Conservation (phyloP, 805 yeast species). For the Candida stauntonica region DNA sequence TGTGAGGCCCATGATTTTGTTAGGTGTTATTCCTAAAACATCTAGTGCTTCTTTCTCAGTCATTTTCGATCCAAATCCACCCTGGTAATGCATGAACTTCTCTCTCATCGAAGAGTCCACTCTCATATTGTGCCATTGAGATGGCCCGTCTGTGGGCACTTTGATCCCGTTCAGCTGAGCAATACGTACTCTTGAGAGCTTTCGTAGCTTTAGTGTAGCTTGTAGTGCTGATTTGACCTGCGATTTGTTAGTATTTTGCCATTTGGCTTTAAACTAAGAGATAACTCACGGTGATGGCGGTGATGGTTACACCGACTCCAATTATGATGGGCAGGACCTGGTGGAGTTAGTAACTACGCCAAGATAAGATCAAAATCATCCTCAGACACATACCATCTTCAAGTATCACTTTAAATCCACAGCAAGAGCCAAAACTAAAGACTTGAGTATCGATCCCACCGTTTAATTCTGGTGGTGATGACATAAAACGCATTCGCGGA, state of each 20-base stretch:
- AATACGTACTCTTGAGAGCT: conserved; percentile 34
- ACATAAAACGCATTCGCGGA: not conserved
- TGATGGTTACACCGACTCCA: conserved; percentile 51
- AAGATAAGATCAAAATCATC: too few species aligned
- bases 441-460: too few species aligned
- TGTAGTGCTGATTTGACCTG: conserved; percentile 33
- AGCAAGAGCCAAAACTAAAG: too few species aligned
- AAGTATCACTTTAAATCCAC: too few species aligned
- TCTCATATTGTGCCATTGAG: conserved; percentile 10
- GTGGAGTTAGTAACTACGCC: not conserved
- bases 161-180: conserved; percentile 38
- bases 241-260: conserved; percentile 4
- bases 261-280: too few species aligned
- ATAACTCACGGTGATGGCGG: conserved; percentile 44
- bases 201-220: conserved; percentile 30
- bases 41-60: conserved; percentile 66
- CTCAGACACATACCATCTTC: too few species aligned
- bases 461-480: too few species aligned
- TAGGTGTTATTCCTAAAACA: conserved; percentile 53
- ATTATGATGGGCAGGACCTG: conserved; percentile 47
- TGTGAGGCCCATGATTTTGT: conserved; percentile 48
- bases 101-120: conserved; percentile 22
- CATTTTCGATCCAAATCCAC: conserved; percentile 64
- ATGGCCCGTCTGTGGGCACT: conserved; percentile 10
- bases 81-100: conserved; percentile 40